These are phyloP conservation scores for Trametes punicea DNA, from an alignment of 768 basidiomycete species.

Conservation along the genomic window DNA sequence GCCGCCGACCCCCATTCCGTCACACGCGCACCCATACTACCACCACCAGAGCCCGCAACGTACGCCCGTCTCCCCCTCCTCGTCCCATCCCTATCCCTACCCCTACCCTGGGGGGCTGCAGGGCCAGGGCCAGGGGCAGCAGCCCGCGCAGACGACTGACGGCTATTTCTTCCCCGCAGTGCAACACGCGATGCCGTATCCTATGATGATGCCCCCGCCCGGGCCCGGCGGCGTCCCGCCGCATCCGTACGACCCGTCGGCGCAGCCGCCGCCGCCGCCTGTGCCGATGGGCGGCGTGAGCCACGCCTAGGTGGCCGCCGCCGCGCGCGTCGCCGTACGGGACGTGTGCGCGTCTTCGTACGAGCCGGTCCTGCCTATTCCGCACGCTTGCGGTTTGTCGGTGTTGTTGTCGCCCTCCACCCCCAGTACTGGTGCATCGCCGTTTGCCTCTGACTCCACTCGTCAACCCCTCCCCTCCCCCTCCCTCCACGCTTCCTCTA, in stretches of 20 bases:
- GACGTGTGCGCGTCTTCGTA: too few relatives aligned
- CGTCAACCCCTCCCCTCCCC: neutral
- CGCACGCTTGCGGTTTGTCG: too few relatives aligned
- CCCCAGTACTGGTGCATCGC: neutral
- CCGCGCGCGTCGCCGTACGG: too few relatives aligned
- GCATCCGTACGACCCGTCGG: slow-evolving; percentile 66
- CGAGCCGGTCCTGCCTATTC: too few relatives aligned
- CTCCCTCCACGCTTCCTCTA: neutral
- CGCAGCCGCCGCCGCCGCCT: slow-evolving; percentile 54
- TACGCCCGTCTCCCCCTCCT: slow-evolving; percentile 36
- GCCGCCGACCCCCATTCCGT: slow-evolving; percentile 88
- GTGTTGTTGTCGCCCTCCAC: neutral
- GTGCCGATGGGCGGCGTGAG: slow-evolving; percentile 72
- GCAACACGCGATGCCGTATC: slow-evolving; percentile 82
- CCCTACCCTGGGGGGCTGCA: slow-evolving; percentile 14
- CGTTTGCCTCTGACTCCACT: slow-evolving; percentile 8
- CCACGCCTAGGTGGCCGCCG: slow-evolving; percentile 40
- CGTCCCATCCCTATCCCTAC: neutral
- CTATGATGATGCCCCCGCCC: slow-evolving; percentile 90
- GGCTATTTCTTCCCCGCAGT: slow-evolving; percentile 43
- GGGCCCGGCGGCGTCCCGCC: slow-evolving; percentile 62
- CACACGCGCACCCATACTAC: slow-evolving; percentile 85
- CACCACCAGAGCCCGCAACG: slow-evolving; percentile 82
- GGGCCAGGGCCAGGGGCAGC: slow-evolving; percentile 5
- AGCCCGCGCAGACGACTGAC: slow-evolving; percentile 10